Evolutionary conservation across 345 rosid species (phyloP).

Genomic region (Anacardium occidentale): DNA sequence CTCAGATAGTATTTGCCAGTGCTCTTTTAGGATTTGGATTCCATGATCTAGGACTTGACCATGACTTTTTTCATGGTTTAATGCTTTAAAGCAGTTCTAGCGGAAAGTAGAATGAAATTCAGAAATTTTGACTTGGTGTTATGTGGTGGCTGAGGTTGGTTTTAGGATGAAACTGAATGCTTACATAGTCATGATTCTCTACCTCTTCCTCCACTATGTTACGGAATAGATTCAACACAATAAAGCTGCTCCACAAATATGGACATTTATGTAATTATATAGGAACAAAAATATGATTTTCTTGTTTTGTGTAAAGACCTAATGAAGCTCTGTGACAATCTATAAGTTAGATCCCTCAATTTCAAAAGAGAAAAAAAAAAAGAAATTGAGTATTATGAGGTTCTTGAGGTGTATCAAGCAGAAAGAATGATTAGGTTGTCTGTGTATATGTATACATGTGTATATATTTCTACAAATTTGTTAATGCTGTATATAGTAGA

Average conservation of each 20-base stretch:
- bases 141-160: background rate
- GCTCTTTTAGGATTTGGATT: slow-evolving; percentile 63
- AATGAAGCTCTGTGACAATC: background rate
- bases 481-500: background rate
- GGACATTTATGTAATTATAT: background rate
- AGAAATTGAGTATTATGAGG: background rate
- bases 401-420: background rate
- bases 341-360: background rate
- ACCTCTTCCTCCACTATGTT: background rate
- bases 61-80: slow-evolving; percentile 73
- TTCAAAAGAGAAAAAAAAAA: background rate
- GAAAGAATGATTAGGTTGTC: background rate
- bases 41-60: slow-evolving; percentile 46
- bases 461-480: background rate
- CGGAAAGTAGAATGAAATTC: slow-evolving; percentile 7
- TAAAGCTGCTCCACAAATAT: slow-evolving; percentile 2
- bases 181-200: background rate
- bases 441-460: background rate
- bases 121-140: background rate
- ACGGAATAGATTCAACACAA: background rate
- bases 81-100: slow-evolving; percentile 32
- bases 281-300: background rate
- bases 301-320: background rate
- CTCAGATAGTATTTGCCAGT: slow-evolving; percentile 34
- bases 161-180: slow-evolving; percentile 5